These are phyloP conservation scores for Suhomyces sp. DNA, from an alignment of 805 yeast genomes.

Conservation along the genomic window DNA sequence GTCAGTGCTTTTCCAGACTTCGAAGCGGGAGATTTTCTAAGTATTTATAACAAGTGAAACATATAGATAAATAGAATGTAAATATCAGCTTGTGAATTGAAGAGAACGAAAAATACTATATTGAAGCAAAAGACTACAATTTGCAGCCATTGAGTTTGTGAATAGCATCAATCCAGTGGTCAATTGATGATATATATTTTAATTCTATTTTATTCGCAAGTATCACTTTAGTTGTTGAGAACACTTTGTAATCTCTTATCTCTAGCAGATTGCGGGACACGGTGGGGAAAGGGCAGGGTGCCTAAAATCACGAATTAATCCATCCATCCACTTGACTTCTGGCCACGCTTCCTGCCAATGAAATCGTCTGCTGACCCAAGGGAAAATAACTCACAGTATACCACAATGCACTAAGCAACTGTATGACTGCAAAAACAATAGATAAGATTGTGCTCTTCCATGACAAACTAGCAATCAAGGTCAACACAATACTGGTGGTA, in stretches of 20 bases:
- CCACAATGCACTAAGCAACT: conserved; percentile 43
- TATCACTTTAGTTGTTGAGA: too few species aligned
- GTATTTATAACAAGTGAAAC: conserved; percentile 3
- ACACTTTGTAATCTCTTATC: too few species aligned
- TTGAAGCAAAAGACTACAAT: too few species aligned
- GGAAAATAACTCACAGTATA: conserved; percentile 49
- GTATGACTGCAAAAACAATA: conserved; percentile 41
- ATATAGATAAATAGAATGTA: too few species aligned
- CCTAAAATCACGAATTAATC: conserved; percentile 22
- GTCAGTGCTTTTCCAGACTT: conserved; percentile 35
- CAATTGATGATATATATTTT: too few species aligned
- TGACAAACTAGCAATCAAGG: conserved; percentile 36
- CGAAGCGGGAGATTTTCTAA: conserved; percentile 14
- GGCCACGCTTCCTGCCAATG: conserved; percentile 43
- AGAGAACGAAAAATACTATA: too few species aligned
- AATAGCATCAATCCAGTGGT: too few species aligned
- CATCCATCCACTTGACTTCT: conserved; percentile 45
- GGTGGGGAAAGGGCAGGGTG: too few species aligned
- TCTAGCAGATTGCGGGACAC: too few species aligned
- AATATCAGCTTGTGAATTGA: too few species aligned
- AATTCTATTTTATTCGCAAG: too few species aligned
- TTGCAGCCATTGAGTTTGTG: too few species aligned
- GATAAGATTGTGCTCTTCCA: conserved; percentile 39
- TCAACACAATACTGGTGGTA: conserved; percentile 38
- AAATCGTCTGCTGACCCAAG: conserved; percentile 45